Base-by-base conservation (phyloP, 441 rosid species). In the Kokia cookei region DNA sequence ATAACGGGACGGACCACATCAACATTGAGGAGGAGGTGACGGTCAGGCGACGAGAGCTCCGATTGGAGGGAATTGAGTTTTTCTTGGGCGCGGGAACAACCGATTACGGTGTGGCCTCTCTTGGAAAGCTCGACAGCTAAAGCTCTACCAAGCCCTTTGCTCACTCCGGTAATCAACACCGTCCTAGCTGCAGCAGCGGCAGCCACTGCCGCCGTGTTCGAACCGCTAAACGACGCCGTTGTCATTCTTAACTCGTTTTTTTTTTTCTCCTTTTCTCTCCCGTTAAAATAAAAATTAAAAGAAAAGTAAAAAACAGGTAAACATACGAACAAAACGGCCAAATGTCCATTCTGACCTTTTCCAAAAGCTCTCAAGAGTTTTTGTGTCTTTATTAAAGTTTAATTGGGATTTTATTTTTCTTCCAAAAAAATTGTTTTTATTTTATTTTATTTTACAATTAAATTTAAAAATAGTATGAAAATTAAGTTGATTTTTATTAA, bases 91-190 rank as follows among this genome's bases (percentile, higher is more conserved):
- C 97, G 97, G 48, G 98, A 88, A 82, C 99, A 91, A 61, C 99
- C 98, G 75, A 93, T 88, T 9, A 93, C 79, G 11, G 91, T 75
- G 81, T 93, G 99, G 37, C 98, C 99, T 78, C 90, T 83, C 81
- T 87, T 90, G 13, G 94, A 92, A 35, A 95, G 73, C 86, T 95
- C 99, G 0, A 88, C 45, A 32, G 98, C 91, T 58, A 93, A 85
- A 82, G 99, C 97, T 87, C 86, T 84, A 6, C 99, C 99, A 8
- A 93, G 82, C 9, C 99, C 98, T 79, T 82, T 88, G 85, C 97
- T 83, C 69, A 85, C 98, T 76, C 98, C 99, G 7, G 98, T 93
- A 55, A 95, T 89, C 82, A 95, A 76, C 7, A 93, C 84, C 35
- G 79, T 89, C 63, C 86, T 83, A 81, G 89, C 71, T 9, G 74